Conservation (phyloP, 768 basidiomycete genomes). For the Auricularia cornea region DNA sequence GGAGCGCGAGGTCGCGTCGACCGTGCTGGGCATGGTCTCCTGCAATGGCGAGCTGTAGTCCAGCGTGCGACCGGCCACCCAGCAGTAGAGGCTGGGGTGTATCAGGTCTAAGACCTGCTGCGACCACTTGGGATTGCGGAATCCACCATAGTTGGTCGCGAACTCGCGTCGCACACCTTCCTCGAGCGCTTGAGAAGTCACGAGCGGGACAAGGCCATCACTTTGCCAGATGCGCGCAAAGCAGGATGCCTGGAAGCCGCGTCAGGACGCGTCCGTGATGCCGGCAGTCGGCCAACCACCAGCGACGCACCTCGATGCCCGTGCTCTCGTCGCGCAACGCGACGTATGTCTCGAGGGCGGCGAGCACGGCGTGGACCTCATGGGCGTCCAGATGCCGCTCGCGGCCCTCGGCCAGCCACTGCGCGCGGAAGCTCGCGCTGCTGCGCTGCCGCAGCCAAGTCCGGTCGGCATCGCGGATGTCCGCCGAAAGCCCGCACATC, state of each 20-base stretch:
- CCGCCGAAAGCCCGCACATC: neutral
- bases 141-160: neutral
- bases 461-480: neutral
- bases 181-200: neutral
- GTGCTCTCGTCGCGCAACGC: slow-evolving; percentile 9
- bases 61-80: neutral
- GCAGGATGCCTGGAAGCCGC: neutral
- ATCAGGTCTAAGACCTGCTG: neutral
- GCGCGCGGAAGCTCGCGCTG: neutral
- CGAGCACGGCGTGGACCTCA: slow-evolving; percentile 14
- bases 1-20: neutral
- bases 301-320: slow-evolving; percentile 13
- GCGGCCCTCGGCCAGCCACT: neutral
- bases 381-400: neutral
- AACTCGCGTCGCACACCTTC: too few species aligned
- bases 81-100: neutral
- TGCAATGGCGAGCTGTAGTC: neutral
- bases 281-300: neutral
- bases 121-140: neutral
- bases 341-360: slow-evolving; percentile 13
- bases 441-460: neutral
- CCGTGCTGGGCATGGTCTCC: neutral
- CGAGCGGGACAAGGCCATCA: neutral
- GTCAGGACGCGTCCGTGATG: neutral
- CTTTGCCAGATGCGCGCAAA: neutral